Evolutionary conservation across 257 asterid species (phyloP), one percentile per base, ranked within the genome.

Genomic region (Plantago elongata): DNA sequence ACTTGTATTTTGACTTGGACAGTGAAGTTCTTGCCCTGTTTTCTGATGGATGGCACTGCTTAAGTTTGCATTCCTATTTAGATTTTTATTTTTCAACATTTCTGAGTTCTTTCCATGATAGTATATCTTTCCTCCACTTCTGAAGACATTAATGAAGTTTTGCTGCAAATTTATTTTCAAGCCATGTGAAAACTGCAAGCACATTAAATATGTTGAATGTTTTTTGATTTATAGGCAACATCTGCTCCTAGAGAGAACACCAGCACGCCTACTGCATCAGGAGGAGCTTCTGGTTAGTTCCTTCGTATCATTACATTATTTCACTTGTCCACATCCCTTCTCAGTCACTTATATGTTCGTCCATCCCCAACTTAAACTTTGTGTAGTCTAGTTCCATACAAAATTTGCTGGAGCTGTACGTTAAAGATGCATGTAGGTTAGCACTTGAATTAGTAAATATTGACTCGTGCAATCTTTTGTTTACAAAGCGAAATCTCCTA

Each of bases 271-370:
- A 38, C 48, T 45, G 64, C 17, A 18, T 12, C 49, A 18, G 83
- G 83, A 57, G 82, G 78, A 62, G 51, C 90, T 74, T 68, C 95
- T 68, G 95, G 97, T 90, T 67, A 77, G 84, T 62, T 51, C 27
- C 49, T 29, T 30, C 7, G 30, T 40, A 51, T 8, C 42, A 22
- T 63, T 67, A 64, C 51, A 49, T 67, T 9, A 37, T 46, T 47
- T 56, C 34, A 44, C 45, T 45, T 22, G 27, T 22, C 27, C 27
- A 22, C 27, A 22, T 34, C 40, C 37, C 54, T 56, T 45, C 46
- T 14, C 27, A 22, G 13, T 22, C 49, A 29, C 42, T 9, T 54
- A 30, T 9, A 34, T 40, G 10, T 5, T 12, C 6, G 50, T 6
- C 9, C 8, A 55, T 8, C n/a, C 10, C 8, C 11, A 11, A 30